Base-by-base conservation (phyloP, 371 early-diverging fungal species). In the Mortierella polycephala region DNA sequence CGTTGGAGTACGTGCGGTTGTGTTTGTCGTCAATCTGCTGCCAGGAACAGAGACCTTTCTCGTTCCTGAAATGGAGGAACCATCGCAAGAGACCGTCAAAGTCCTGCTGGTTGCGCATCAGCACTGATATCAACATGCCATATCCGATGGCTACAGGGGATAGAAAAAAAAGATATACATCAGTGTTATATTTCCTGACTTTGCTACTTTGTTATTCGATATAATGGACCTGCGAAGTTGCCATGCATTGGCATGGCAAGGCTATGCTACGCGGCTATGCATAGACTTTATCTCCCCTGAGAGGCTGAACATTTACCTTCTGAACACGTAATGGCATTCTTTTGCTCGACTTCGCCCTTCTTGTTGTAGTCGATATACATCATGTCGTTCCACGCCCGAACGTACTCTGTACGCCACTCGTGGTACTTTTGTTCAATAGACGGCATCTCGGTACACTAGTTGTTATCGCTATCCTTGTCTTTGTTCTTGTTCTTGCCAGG, bases 11-110 rank as follows among this genome's bases (percentile, higher is more conserved):
- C n/a, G 87, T 86, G 20, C 88, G 88, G 81, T 83, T 81, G 45
- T 84, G 41, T 84, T 85, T 57, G 53, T 81, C 59, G 44, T 71
- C 71, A 60, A 72, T 85, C 76, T 90, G 90, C 57, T 90, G 88
- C 90, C 90, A 90, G 75, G 87, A 84, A 75, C 88, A 87, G n/a
- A 90, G 77, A 9, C 88, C 90, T 41, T 88, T 85, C 11, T 60
- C 57, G 47, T 90, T 90, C 50, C 75, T 83, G 69, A 83, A 90
- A 30, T 83, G 81, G 12, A 83, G 62, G 74, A 86, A 88, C 75
- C 88, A 90, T 23, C 86, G 81, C 47, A 83, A 82, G 6, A 90
- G 69, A 11, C 87, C 88, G 71, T 88, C 90, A 71, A 90, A 90
- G 68, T 88, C 89, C 21, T 74, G 67, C 60, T 88, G 89, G 51